Conservation (phyloP, 2,329 filamentous ascomycete genomes). For the Escovopsis sp. region DNA sequence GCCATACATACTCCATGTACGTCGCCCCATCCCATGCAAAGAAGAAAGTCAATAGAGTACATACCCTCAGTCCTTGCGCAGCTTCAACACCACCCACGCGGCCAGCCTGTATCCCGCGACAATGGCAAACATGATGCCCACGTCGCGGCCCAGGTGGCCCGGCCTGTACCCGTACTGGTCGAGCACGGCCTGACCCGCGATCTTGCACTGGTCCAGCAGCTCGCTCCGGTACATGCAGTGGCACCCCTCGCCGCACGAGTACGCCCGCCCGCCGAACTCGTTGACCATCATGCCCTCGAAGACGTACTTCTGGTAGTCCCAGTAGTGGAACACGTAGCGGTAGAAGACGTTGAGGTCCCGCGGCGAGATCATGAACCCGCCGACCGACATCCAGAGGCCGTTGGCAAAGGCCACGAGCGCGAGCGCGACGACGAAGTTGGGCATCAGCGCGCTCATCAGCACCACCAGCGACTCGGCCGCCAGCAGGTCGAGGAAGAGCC, state of each 20-base stretch:
- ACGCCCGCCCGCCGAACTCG: constrained; percentile 55
- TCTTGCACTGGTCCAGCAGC: constrained; percentile 41
- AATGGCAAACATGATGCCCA: constrained; percentile 66
- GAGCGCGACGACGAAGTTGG: constrained; percentile 66
- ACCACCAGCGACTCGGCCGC: constrained; percentile 75
- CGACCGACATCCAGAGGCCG: constrained; percentile 78
- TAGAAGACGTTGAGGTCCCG: constrained; percentile 67
- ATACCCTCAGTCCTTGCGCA: constrained; percentile 6
- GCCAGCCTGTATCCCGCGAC: constrained; percentile 42
- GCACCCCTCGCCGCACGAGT: constrained; percentile 32
- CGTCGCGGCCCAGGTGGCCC: constrained; percentile 57
- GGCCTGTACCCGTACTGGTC: constrained; percentile 53
- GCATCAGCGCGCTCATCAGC: constrained; percentile 55
- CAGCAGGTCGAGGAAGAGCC: constrained; percentile 72
- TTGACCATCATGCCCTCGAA: constrained; percentile 93
- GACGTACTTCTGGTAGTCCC: constrained; percentile 75
- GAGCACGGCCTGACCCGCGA: constrained; percentile 57
- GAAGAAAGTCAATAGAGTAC: too few relatives aligned
- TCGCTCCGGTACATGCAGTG: constrained; percentile 58
- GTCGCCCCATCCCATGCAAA: too few relatives aligned
- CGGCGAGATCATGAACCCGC: constrained; percentile 66
- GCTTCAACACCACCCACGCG: constrained; percentile 45
- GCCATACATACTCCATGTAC: too few relatives aligned
- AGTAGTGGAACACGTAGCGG: constrained; percentile 78
- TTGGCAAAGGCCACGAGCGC: constrained; percentile 75